Percentiles rank a stretch among this genome's conserved stretches.
Evolutionary conservation across 371 early-diverging fungal species (phyloP).

Genomic region (Mucor irregularis): DNA sequence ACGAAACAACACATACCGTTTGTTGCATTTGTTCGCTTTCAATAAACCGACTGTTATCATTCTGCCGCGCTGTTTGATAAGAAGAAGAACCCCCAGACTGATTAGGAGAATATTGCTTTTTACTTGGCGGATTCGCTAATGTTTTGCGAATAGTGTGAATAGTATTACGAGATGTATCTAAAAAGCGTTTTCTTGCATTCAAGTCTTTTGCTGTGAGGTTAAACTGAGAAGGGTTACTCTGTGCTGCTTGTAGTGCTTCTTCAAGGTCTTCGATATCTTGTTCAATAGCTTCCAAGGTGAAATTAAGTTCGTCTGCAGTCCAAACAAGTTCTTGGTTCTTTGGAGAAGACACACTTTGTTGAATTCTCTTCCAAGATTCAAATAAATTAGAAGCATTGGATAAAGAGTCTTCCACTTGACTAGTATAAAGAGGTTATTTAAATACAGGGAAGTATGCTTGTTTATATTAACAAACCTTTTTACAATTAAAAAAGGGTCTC

Average conservation of each 20-base stretch:
- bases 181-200: conserved; percentile 48
- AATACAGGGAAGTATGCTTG: not conserved
- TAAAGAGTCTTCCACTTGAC: conserved; percentile 58
- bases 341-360: conserved; percentile 62
- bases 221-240: conserved; percentile 53
- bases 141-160: conserved; percentile 44
- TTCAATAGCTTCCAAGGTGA: conserved; percentile 48
- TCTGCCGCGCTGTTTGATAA: conserved; percentile 24
- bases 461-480: conserved; percentile 11
- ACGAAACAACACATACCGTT: conserved; percentile 18
- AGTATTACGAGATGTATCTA: conserved; percentile 44
- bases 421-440: conserved; percentile 15
- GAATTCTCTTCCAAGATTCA: conserved; percentile 63
- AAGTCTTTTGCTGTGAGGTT: conserved; percentile 47
- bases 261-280: conserved; percentile 64
- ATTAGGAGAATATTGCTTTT: conserved; percentile 12
- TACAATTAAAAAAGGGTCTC: conserved; percentile 23
- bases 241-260: conserved; percentile 54
- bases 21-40: conserved; percentile 42
- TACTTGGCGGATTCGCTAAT: conserved; percentile 38
- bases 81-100: conserved; percentile 9
- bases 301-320: conserved; percentile 60
- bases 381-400: conserved; percentile 50
- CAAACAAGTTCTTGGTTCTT: conserved; percentile 63
- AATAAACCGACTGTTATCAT: conserved; percentile 41